Evolutionary conservation across 2,329 filamentous ascomycete species (phyloP), one percentile per base, ranked within the genome.

Genomic region (Trichophyton schoenleinii): DNA sequence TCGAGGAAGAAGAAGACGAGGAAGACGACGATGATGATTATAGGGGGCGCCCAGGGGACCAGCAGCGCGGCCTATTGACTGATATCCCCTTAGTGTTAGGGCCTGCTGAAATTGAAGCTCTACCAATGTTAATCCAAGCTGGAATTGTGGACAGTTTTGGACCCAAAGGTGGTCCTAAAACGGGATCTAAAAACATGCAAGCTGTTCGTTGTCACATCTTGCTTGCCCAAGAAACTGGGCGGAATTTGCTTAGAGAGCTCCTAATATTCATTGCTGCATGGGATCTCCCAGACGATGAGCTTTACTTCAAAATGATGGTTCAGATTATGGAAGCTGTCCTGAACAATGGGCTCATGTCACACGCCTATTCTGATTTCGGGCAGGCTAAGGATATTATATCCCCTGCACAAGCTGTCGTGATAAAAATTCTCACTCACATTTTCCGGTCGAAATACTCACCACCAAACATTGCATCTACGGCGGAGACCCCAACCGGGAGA

Each of bases 121-220:
- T 97, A 60, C 92, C 95, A 61, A 96, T 96, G 91, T 95, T 96
- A 63, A 87, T 97, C 68, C 96, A 96, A 78, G 91, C 89, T 13
- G 95, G 91, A 64, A 95, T 97, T 60, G 84, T 96, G 22, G 89
- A 95, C 63, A 88, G 88, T 63, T 87, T 87, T 65, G 84, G 85
- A 0, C 76, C 84, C 6, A 87, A 86, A 52, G 87, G 86, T 18
- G 88, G 78, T 8, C 78, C 83, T 59, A 77, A 79, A 46, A 80
- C 79, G 64, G 81, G 80, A 8, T 75, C 80, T 2, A 77, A 90
- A 70, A 95, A 92, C 70, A 85, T 96, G 75, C 91, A 96, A 73
- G 89, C 91, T 64, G 89, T 92, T 1, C 81, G 92, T 22, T 96
- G 91, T 69, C 88, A 95, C 70, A 88, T 96, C 70, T 83, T 97